Base-by-base conservation (phyloP, 257 asterid species). In the Solanum pimpinellifolium region DNA sequence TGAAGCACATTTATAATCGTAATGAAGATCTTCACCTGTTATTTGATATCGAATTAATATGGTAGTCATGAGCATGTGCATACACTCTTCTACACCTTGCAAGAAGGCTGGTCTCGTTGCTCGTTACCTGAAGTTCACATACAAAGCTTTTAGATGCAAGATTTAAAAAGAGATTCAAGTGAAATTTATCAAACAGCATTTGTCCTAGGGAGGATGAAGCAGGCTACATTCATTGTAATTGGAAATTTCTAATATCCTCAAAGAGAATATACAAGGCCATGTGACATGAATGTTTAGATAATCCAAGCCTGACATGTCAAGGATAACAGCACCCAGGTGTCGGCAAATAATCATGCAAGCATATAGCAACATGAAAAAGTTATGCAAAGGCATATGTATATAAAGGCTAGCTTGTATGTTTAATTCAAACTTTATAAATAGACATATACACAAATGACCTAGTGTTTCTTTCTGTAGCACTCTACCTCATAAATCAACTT, bases 1-100 rank as follows among this genome's bases (percentile, higher is more conserved):
- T 81, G 70, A 49, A 56, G 69, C 72, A 77, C 60, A 31, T 76
- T 44, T 44, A 74, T 35, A 75, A 60, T 37, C 27, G 27, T 11
- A 70, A 87, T 47, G 8, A 49, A 86, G 73, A 74, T 83, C 77
- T 83, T 87, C 78, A 96, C 99, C 99, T 97, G 98, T 97, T 97
- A 89, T 91, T 97, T 88, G 99, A 97, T 87, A 97, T 95, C 27
- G 99, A 97, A 92, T 96, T 97, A 89, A 97, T 97, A 92, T 96
- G 99, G 92, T 97, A 97, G 90, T 97, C 99, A 91, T 97, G 99
- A 33, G 99, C 99, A 93, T 97, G 98, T 86, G 99, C 98, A 91
- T 95, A 97, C 66, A 94, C 97, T 90, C 98, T 94, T 95, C 98
- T 95, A 89, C 98, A 95, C 92, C 97, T 92, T 81, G 99, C 98